Conservation (phyloP, 495 filamentous ascomycete species). For the Trichocladium uniseriatum region DNA sequence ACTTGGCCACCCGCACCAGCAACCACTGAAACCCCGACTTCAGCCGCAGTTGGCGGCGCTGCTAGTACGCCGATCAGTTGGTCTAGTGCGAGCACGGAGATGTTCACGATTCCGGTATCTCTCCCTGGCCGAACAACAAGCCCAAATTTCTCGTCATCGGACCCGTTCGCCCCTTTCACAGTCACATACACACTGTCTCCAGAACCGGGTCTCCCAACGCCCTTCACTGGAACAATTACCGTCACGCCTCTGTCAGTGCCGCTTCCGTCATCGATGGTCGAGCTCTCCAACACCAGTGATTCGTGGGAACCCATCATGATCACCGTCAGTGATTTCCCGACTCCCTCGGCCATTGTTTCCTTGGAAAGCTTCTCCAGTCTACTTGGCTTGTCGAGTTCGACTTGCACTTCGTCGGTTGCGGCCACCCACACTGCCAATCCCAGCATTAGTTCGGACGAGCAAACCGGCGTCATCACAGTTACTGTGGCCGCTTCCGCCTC, state of each 20-base stretch:
- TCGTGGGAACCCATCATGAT: neutral
- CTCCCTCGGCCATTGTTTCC: neutral
- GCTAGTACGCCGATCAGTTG: neutral
- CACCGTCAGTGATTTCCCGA: neutral
- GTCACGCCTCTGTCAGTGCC: neutral
- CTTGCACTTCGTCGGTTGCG: no score
- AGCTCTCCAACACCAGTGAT: neutral
- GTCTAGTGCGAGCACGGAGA: slow-evolving; percentile 7
- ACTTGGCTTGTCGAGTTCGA: no score
- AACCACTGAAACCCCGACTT: neutral
- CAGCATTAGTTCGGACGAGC: no score
- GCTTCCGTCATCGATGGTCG: neutral
- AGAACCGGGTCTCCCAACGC: neutral
- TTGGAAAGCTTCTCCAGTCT: no score
- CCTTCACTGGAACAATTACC: slow-evolving; percentile 13
- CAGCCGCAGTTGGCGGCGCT: neutral
- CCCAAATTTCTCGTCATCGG: neutral
- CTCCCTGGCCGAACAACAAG: neutral
- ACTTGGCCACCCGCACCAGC: neutral
- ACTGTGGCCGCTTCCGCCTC: no score
- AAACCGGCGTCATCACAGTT: neutral
- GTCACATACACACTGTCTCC: slow-evolving; percentile 17
- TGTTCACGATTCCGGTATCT: neutral
- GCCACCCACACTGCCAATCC: no score
- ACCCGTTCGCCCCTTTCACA: neutral